Evolutionary conservation across 139 green algal species (phyloP), one percentile per base, ranked within the genome.

Genomic region (Haematococcus lacustris): DNA sequence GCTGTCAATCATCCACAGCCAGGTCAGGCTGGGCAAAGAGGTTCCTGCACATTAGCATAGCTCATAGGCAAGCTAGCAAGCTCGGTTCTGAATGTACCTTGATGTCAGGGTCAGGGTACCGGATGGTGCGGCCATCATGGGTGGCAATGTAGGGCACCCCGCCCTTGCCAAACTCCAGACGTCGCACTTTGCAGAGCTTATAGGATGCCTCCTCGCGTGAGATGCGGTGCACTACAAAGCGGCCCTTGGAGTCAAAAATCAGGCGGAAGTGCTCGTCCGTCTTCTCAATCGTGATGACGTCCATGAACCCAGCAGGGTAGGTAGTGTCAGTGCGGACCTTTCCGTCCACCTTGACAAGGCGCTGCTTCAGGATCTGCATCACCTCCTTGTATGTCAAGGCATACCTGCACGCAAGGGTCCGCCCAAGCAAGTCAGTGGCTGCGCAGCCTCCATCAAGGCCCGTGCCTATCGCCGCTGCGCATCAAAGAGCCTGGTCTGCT

Each of bases 241-340:
- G 92, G 43, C 96, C 96, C 91, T 99, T 99, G 82, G 83, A 82
- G 84, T 99, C 96, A 73, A 97, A 98, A 51, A 99, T 79, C 75
- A 99, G 79, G 66, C 95, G 78, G 86, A 92, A 93, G 82, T 93
- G 78, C 87, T 93, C 91, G 66, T 92, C 81, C 6, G 94, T 98
- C 91, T 99, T 99, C 51, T 94, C 89, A 69, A 99, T 94, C 66
- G 88, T 76, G 26, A 99, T 85, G 21, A 98, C 93, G 75, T 99
- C 95, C 96, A 98, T 98, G 91, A 97, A 98, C 38, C 96, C 96
- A 37, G 87, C 85, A 30, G 96, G 96, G 90, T 96, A 99, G 73
- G 88, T 96, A 73, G 87, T 87, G 78, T 99, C 95, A 0, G 93
- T 99, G 74, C 92, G 87, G 28, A 90, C 90, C 87, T 98, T 99